phyloP scores from a whole-genome alignment of 179 eudicot species.

The Amaranthus tricolor region DNA sequence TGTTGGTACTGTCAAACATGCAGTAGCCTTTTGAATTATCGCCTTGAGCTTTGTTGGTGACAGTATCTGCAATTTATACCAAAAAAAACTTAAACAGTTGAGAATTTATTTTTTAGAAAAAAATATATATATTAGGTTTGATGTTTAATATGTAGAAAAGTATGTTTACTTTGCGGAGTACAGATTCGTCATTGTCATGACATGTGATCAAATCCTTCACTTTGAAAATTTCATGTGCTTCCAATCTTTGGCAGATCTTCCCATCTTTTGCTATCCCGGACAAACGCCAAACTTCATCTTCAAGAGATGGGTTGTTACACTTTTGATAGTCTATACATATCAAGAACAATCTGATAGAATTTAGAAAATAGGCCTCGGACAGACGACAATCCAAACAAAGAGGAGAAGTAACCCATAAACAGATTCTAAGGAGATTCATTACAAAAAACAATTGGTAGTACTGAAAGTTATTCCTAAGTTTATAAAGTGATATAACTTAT shows the following conservation, averaged over 20 bases:
- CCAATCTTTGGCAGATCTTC: slow-evolving; percentile 11
- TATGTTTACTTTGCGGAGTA: slow-evolving; percentile 11
- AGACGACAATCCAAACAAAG: no score
- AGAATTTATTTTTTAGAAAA: background rate
- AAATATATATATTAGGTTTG: no score
- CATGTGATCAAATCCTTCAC: slow-evolving; percentile 22
- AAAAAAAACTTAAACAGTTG: background rate
- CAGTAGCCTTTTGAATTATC: slow-evolving; percentile 14
- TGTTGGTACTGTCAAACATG: background rate
- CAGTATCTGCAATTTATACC: slow-evolving; percentile 7
- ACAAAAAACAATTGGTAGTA: no score
- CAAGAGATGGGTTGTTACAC: slow-evolving; percentile 12
- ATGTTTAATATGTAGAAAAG: background rate
- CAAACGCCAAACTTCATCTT: slow-evolving; percentile 33
- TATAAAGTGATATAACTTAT: no score
- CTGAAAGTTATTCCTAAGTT: no score
- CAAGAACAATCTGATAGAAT: background rate
- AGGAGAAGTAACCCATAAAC: no score
- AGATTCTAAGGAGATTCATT: no score
- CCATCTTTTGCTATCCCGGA: slow-evolving; percentile 22
- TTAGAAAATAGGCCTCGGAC: no score
- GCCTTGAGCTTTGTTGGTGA: slow-evolving; percentile 5
- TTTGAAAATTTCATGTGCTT: slow-evolving; percentile 4
- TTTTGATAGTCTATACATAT: slow-evolving; percentile 18
- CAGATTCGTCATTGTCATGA: background rate